A percentile compares a stretch with the other conserved stretches of the same genome.
These are phyloP conservation scores for Spergularia azorica DNA, from an alignment of 179 eudicot species.

Conservation along the genomic window DNA sequence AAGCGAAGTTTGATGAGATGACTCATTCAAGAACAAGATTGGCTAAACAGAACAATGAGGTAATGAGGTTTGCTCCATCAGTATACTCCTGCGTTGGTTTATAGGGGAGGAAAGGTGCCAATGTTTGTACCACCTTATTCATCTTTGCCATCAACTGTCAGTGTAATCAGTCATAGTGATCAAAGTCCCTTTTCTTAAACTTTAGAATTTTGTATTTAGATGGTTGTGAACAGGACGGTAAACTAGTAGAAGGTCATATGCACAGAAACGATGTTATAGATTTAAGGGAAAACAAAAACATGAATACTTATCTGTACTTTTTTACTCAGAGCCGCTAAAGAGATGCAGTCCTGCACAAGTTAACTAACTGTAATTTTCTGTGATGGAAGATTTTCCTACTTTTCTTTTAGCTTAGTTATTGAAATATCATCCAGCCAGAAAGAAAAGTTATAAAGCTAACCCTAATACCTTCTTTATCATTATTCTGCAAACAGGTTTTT, in stretches of 20 bases:
- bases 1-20: conserved; percentile 56
- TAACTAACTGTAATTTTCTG: neutral
- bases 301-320: neutral
- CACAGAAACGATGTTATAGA: no score
- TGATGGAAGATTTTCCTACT: no score
- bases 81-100: neutral
- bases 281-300: neutral
- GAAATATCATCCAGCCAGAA: no score
- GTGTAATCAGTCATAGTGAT: neutral
- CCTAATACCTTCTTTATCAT: neutral
- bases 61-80: conserved; percentile 22
- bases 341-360: neutral
- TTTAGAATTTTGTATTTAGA: no score
- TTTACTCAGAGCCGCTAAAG: neutral
- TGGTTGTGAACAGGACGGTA: no score
- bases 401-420: no score
- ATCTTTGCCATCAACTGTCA: neutral
- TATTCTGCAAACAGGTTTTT: neutral
- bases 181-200: neutral
- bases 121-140: neutral
- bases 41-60: conserved; percentile 60
- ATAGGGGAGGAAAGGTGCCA: conserved; percentile 18
- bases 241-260: no score
- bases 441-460: no score
- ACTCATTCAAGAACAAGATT: conserved; percentile 39